Base-by-base conservation (phyloP, 2,329 filamentous ascomycete species). In the Tolypocladium inflatum region DNA sequence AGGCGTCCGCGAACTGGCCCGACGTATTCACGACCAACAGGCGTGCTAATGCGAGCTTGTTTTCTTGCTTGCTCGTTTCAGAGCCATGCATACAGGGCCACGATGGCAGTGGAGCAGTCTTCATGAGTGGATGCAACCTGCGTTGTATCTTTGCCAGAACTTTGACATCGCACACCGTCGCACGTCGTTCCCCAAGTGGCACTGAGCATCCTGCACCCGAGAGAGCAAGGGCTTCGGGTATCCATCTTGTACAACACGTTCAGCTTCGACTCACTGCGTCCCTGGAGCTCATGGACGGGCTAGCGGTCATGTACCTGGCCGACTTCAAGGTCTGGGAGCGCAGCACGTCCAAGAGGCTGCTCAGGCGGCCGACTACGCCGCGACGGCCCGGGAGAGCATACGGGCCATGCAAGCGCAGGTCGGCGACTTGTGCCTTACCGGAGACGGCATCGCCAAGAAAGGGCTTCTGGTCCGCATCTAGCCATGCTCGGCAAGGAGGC, bases 221-320 rank as follows among this genome's bases (percentile, higher is more conserved):
- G 82, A 53, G 84, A 90, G 33, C 75, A 86, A 41, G 90, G 90
- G 0, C 73, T 94, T 11, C 80, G 75, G 4, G 66, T 93, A 13
- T 90, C 90, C 2, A 86, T 95, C 64, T 80, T 95, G 39, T 94
- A 95, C 78, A 95, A 95, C 67, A 92, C 89, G 0, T 91, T 87
- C 0, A 85, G 87, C 13, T 95, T 89, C 67, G 90, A 95, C 72
- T 90, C 86, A 1, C 74, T 87, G 0, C 84, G 2, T 91, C 87
- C 0, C 75, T 95, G 1, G 73, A 84, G 59, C 76, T 94, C 10
- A 80, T 95, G 64, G 86, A 94, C 64, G 90, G 90, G 0, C 75
- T 95, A 35, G 84, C 94, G 0, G 90, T 94, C 68, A 91, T 95
- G 51, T 95, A 94, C 68, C 76, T 95, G n/a, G 87, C 90, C 0